phyloP scores from a whole-genome alignment of 2,329 filamentous ascomycete species.

The Rutstroemia sydowiana region DNA sequence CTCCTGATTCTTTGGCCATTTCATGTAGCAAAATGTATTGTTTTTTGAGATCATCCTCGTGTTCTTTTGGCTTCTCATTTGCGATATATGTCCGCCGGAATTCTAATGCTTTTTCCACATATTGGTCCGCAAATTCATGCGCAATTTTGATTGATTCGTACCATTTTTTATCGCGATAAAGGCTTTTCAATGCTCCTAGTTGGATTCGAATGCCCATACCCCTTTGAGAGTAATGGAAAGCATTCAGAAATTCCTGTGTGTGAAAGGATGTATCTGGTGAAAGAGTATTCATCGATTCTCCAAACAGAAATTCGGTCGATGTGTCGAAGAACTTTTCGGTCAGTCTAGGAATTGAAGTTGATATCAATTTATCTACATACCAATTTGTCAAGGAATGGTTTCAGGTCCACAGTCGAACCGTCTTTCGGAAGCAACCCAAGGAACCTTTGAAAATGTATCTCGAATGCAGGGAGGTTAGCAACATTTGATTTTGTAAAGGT shows the following conservation, averaged over 20 bases:
- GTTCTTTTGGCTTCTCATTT: background rate
- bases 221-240: background rate
- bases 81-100: background rate
- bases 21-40: background rate
- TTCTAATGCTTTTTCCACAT: background rate
- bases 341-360: background rate
- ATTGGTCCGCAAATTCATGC: background rate
- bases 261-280: background rate
- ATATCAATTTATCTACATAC: background rate
- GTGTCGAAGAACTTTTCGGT: slow-evolving; percentile 25
- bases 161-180: background rate
- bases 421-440: background rate
- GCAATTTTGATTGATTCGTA: background rate
- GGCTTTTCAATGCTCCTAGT: background rate
- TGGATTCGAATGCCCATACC: background rate
- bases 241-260: background rate
- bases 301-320: slow-evolving; percentile 41
- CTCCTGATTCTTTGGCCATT: slow-evolving; percentile 25
- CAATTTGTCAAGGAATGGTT: background rate
- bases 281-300: slow-evolving; percentile 38
- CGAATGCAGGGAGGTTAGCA: slow-evolving; percentile 61
- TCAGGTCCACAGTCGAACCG: slow-evolving; percentile 13
- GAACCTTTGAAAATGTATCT: slow-evolving; percentile 42
- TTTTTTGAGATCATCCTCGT: background rate
- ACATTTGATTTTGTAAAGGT: slow-evolving; percentile 44